Conservation (phyloP, 2,329 filamentous ascomycete genomes). For the Colletotrichum sp. region DNA sequence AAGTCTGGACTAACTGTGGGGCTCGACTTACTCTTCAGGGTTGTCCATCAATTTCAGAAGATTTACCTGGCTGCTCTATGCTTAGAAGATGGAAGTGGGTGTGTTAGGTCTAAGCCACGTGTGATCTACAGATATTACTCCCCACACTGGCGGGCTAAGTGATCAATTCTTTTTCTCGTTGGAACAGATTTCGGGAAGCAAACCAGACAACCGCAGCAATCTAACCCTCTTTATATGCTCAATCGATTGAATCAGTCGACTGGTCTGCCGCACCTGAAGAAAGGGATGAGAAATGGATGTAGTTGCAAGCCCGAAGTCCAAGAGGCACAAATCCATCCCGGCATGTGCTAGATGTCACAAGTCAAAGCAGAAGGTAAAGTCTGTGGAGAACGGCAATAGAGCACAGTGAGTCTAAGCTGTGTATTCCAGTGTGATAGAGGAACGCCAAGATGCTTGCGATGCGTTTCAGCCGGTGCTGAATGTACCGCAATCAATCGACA, state of each 20-base stretch:
- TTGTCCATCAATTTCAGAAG: neutral
- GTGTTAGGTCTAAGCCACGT: neutral
- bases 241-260: neutral
- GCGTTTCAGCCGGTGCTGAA: neutral
- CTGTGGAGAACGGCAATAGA: neutral
- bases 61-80: neutral
- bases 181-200: neutral
- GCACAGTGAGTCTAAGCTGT: neutral
- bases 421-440: neutral
- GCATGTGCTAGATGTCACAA: neutral
- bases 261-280: neutral
- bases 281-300: neutral
- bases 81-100: neutral
- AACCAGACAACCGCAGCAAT: neutral
- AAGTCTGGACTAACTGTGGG: neutral
- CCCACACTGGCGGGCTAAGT: neutral
- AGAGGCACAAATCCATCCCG: neutral
- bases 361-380: neutral
- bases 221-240: rapidly evolving
- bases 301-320: neutral
- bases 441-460: neutral
- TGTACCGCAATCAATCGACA: neutral
- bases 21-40: neutral
- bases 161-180: neutral
- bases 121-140: neutral